Evolutionary conservation across 148 eudicot genomes (phyloP).

Genomic region (Chenopodium quinoa): DNA sequence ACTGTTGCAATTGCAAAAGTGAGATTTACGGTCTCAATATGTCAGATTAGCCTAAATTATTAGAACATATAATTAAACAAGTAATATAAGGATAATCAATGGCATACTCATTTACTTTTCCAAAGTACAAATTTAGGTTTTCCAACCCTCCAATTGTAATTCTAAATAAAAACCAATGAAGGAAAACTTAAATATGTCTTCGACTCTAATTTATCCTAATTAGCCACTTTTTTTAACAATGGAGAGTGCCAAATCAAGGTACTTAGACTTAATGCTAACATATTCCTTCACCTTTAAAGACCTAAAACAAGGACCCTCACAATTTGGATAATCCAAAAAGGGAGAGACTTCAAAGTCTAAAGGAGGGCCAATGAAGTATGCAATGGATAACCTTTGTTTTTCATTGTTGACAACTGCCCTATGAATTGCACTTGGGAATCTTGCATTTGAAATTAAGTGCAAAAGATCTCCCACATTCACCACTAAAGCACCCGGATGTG

Average conservation of each 20-base stretch:
- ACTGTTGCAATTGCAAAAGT: no score
- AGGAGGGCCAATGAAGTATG: conserved; percentile 59
- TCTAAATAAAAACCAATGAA: no score
- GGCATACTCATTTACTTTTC: background rate
- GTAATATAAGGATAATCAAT: background rate
- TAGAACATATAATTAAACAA: background rate
- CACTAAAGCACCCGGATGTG: conserved; percentile 43
- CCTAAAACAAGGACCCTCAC: conserved; percentile 30
- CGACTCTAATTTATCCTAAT: background rate
- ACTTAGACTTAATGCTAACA: conserved; percentile 42
- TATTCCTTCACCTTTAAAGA: conserved; percentile 50
- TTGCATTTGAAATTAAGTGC: conserved; percentile 59
- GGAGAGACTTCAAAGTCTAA: conserved; percentile 43
- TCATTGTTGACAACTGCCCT: conserved; percentile 46
- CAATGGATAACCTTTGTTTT: conserved; percentile 48
- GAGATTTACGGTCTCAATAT: background rate
- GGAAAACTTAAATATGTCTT: no score
- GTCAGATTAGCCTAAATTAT: background rate
- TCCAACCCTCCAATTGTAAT: background rate
- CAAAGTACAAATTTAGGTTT: background rate
- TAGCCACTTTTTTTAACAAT: background rate
- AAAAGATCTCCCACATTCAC: conserved; percentile 68
- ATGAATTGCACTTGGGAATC: conserved; percentile 42
- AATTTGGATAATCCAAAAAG: conserved; percentile 24
- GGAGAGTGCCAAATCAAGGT: conserved; percentile 41